Percentiles rank a stretch among this genome's conserved stretches.
phyloP scores from a whole-genome alignment of 1,284 basidiomycete species.

The Rhizopogon parksii region DNA sequence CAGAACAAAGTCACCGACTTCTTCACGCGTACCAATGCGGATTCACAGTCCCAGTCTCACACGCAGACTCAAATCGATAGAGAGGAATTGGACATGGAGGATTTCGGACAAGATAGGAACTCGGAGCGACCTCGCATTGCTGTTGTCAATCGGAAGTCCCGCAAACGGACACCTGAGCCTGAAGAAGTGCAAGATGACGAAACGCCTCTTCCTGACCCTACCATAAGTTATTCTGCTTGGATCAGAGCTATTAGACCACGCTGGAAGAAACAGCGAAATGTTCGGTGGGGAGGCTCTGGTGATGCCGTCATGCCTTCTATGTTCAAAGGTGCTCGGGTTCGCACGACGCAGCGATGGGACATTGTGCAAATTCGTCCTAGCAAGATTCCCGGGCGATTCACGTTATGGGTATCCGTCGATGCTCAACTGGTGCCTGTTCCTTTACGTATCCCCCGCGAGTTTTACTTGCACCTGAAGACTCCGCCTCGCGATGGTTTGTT shows the following conservation, averaged over 20 bases:
- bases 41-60: conserved; percentile 10
- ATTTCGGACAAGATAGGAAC: conserved; percentile 39
- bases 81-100: conserved; percentile 58
- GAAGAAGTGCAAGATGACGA: conserved; percentile 27
- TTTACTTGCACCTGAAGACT: conserved; percentile 87
- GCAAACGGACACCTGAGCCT: conserved; percentile 36
- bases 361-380: conserved; percentile 85
- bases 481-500: conserved; percentile 60
- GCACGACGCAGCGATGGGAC: conserved; percentile 81
- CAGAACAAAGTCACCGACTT: conserved; percentile 98
- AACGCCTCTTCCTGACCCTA: conserved; percentile 51
- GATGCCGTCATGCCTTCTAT: conserved; percentile 61
- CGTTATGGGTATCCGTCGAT: conserved; percentile 86
- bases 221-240: conserved; percentile 71
- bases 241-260: conserved; percentile 72
- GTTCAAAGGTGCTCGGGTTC: conserved; percentile 67
- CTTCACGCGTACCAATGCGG: conserved; percentile 56
- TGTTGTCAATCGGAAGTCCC: conserved; percentile 48
- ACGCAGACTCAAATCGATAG: conserved; percentile 27
- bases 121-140: conserved; percentile 41
- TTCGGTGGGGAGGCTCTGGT: conserved; percentile 35
- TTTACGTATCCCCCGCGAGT: conserved; percentile 83
- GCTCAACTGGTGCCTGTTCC: conserved; percentile 74
- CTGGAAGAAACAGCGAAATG: conserved; percentile 66
- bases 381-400: conserved; percentile 76